Conservation (phyloP, 148 eudicot genomes). For the Rhododendron griersonianum region DNA sequence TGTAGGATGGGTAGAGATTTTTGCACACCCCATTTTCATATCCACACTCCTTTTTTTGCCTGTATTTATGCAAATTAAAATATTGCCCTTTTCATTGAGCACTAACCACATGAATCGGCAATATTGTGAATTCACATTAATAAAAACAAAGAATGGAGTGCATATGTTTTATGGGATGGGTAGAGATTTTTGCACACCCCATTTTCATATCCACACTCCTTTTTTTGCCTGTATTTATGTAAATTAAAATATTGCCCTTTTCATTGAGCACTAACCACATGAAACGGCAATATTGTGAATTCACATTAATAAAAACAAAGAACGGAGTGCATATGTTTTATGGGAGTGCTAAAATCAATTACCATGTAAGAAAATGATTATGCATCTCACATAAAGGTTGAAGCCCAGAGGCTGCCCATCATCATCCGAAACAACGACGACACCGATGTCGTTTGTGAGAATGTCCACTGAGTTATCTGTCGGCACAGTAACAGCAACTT, state of each 20-base stretch:
- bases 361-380: neutral
- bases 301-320: neutral
- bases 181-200: neutral
- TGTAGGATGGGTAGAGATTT: neutral
- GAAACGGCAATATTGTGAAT: neutral
- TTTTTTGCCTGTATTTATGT: neutral
- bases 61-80: neutral
- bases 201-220: neutral
- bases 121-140: neutral
- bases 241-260: neutral
- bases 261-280: neutral
- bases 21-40: neutral
- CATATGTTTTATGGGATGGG: neutral
- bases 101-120: neutral
- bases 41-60: neutral
- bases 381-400: constrained; percentile 73
- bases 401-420: constrained; percentile 91
- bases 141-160: neutral
- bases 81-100: neutral
- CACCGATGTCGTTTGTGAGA: constrained; percentile 90
- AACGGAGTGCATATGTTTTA: neutral
- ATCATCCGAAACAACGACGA: constrained; percentile 79
- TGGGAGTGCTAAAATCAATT: neutral
- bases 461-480: constrained; percentile 88
- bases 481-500: constrained; percentile 93